A percentile compares a stretch with the other conserved stretches of the same genome.
These are phyloP conservation scores for Gossypium australe DNA, from an alignment of 345 rosid genomes.

Conservation along the genomic window DNA sequence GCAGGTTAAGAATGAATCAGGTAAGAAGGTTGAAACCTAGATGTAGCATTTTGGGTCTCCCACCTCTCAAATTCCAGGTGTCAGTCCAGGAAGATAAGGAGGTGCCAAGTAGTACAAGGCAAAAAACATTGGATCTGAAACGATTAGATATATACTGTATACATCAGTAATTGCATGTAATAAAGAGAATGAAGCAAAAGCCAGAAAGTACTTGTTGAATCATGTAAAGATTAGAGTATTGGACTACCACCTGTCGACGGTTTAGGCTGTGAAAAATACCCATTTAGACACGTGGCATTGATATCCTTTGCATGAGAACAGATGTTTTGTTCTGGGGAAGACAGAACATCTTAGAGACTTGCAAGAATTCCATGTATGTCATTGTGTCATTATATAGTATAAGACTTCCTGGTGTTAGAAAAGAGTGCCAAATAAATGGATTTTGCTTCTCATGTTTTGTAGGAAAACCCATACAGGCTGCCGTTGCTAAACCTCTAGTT, in stretches of 20 bases:
- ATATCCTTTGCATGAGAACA: conserved; percentile 11
- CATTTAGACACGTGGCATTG: conserved; percentile 28
- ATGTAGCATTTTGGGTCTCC: background rate
- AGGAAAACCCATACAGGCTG: background rate
- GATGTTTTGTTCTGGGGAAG: conserved; percentile 2
- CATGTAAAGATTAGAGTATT: background rate
- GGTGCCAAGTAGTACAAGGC: background rate
- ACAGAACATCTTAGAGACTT: conserved; percentile 10
- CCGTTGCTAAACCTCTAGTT: background rate
- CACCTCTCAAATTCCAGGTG: conserved; percentile 1
- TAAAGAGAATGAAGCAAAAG: background rate
- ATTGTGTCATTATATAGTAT: background rate
- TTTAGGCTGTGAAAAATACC: conserved; percentile 5
- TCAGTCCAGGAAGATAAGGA: background rate
- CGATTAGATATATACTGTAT: background rate
- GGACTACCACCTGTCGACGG: conserved; percentile 22
- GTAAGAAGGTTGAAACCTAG: background rate
- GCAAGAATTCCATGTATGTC: background rate
- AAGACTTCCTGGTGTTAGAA: background rate
- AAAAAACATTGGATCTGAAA: background rate
- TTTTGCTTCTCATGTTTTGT: background rate
- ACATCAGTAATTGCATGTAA: background rate
- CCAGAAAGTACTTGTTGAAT: background rate
- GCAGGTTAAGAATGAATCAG: too few relatives aligned
- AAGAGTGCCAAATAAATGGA: background rate